Evolutionary conservation across 441 rosid genomes (phyloP), one percentile per base, ranked within the genome.

Genomic region (Bruguiera hainesii): DNA sequence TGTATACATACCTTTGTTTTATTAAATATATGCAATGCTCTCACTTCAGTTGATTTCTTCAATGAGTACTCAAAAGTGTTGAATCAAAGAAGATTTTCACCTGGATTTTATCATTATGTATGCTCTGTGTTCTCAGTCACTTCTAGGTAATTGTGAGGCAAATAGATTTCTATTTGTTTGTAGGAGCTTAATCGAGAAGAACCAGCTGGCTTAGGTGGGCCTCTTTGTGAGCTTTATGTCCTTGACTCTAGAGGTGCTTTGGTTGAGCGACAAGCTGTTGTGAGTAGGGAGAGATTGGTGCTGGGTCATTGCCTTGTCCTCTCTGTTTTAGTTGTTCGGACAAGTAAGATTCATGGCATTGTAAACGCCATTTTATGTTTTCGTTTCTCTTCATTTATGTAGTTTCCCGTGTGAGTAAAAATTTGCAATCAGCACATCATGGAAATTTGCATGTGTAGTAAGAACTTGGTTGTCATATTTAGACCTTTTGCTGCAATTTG

Each of bases 181-280:
- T 79, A 94, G 99, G 97, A 89, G 87, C 96, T 94, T 68, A 87
- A 81, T 84, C 90, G 87, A 29, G 97, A 88, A 77, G 98, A 94
- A 80, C 97, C 99, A 64, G 82, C 91, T 82, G 96, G 98, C 65
- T 76, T 91, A 59, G 99, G 99, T 75, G 98, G 98, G 67, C 93
- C 93, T 63, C 82, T 68, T 52, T 83, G 89, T 73, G 99, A 94
- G 62, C 87, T 64, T 26, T 84, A 83, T 78, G 81, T 94, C 68
- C 81, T 91, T 61, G 99, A 94, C 79, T 89, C 97, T 70, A 84
- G 97, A 80, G 98, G 98, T 70, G 85, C 94, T 71, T 87, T 91
- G 77, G 94, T 89, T 71, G 97, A 91, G 85, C 87, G 96, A 51
- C 81, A 79, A 69, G 87, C 92, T 81, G 98, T 94, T 74, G 92